These are phyloP conservation scores for Gastrolobium villosum DNA, from an alignment of 306 rosid species.

Conservation along the genomic window DNA sequence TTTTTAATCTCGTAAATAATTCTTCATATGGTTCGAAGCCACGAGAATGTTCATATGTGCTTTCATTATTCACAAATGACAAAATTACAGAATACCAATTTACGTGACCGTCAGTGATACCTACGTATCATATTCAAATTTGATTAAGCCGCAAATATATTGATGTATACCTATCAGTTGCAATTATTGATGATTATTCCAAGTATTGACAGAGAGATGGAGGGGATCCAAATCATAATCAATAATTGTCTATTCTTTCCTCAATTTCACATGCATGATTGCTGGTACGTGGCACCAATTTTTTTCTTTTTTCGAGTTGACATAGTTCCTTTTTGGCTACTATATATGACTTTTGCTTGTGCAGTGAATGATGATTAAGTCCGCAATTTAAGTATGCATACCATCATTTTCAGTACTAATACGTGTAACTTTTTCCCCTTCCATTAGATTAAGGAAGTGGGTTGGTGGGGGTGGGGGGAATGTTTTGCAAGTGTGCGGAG, in stretches of 20 bases:
- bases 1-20: too few species aligned
- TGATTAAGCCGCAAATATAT: slow-evolving; percentile 4
- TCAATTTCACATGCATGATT: slow-evolving; percentile 20
- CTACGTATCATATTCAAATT: not conserved
- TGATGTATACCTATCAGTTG: not conserved
- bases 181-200: slow-evolving; percentile 30
- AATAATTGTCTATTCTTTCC: not conserved
- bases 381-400: not conserved
- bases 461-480: too few species aligned
- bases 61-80: not conserved
- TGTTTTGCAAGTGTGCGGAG: not conserved
- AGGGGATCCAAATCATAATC: slow-evolving; percentile 34
- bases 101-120: too few species aligned
- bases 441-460: not conserved
- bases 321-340: not conserved
- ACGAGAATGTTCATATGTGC: not conserved
- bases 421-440: slow-evolving; percentile 17
- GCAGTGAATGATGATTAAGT: slow-evolving; percentile 13
- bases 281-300: slow-evolving; percentile 47
- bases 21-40: too few species aligned
- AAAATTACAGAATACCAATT: too few species aligned
- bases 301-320: not conserved
- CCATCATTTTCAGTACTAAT: slow-evolving; percentile 23
- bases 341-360: slow-evolving; percentile 34
- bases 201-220: slow-evolving; percentile 3